A percentile compares a stretch with the other conserved stretches of the same genome.
These are phyloP conservation scores for Ophioceras dolichostomum DNA, from an alignment of 2,329 filamentous ascomycete genomes.

Conservation along the genomic window DNA sequence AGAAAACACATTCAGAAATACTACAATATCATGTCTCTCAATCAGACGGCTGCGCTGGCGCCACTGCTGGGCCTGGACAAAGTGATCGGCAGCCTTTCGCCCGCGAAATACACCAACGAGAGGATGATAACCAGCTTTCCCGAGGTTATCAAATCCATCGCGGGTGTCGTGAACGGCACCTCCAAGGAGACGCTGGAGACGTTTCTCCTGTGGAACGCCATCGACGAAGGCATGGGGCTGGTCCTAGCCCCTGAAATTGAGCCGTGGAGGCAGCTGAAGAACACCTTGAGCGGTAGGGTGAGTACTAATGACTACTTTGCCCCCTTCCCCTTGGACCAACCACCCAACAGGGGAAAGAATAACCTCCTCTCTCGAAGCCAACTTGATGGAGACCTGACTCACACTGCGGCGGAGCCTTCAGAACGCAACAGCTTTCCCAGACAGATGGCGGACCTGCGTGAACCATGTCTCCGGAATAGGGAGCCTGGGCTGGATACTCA, in stretches of 20 bases:
- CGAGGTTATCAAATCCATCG: slow-evolving; percentile 34
- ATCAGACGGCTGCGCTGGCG: slow-evolving; percentile 31
- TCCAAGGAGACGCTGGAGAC: slow-evolving; percentile 32
- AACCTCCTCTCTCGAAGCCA: no score
- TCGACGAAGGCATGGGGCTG: slow-evolving; percentile 29
- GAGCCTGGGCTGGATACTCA: slow-evolving; percentile 44
- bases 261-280: slow-evolving; percentile 38
- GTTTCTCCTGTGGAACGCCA: slow-evolving; percentile 43
- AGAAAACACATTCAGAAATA: slow-evolving; percentile 39
- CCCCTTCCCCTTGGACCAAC: no score
- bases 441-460: slow-evolving; percentile 46
- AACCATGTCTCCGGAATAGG: slow-evolving; percentile 26
- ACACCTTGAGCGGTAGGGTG: slow-evolving; percentile 38
- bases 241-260: slow-evolving; percentile 37
- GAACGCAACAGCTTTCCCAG: slow-evolving; percentile 36
- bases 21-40: slow-evolving; percentile 40
- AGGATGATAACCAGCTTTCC: slow-evolving; percentile 40
- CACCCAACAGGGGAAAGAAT: no score
- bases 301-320: no score
- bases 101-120: slow-evolving; percentile 26
- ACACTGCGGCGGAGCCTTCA: no score
- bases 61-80: slow-evolving; percentile 34
- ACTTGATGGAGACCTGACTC: no score
- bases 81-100: slow-evolving; percentile 32
- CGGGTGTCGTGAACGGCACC: slow-evolving; percentile 30